Percentiles rank a stretch among this genome's conserved stretches.
These are phyloP conservation scores for Chloranthus sessilifolius DNA, from an alignment of 164 flowering plant species.

Conservation along the genomic window DNA sequence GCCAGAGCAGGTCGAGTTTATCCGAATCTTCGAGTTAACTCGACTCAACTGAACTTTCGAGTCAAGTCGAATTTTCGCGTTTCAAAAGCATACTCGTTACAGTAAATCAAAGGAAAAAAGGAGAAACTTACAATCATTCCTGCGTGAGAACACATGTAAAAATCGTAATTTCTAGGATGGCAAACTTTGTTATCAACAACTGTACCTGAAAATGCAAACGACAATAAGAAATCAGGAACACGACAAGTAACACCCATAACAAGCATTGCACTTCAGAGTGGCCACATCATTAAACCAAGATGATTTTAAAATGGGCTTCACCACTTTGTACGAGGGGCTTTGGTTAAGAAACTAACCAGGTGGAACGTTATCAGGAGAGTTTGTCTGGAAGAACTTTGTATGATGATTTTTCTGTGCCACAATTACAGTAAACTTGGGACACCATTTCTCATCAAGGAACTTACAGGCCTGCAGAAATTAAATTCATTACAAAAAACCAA, in stretches of 20 bases:
- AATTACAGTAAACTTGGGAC: conserved; percentile 63
- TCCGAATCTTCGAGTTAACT: too few relatives aligned
- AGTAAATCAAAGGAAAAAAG: neutral
- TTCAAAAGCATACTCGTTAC: too few relatives aligned
- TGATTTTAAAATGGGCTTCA: too few relatives aligned
- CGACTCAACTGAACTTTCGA: too few relatives aligned
- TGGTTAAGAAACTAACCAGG: conserved; percentile 43
- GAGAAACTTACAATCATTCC: conserved; percentile 83
- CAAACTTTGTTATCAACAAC: conserved; percentile 68
- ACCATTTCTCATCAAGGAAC: conserved; percentile 65
- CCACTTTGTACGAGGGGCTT: neutral
- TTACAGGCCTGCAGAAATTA: conserved; percentile 64
- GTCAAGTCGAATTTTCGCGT: too few relatives aligned
- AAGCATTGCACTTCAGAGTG: too few relatives aligned
- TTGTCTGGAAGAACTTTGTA: conserved; percentile 66
- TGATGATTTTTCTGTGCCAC: conserved; percentile 93
- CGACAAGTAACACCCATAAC: neutral
- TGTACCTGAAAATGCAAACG: conserved; percentile 58
- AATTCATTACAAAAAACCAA: neutral
- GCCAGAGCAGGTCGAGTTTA: too few relatives aligned
- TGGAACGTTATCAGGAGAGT: conserved; percentile 76
- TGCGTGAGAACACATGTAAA: conserved; percentile 90
- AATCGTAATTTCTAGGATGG: conserved; percentile 77
- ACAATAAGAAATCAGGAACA: neutral
- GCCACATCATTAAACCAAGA: neutral